A percentile compares a stretch with the other conserved stretches of the same genome.
Evolutionary conservation across 495 filamentous ascomycete species (phyloP).

Genomic region (Bacidia rubella): DNA sequence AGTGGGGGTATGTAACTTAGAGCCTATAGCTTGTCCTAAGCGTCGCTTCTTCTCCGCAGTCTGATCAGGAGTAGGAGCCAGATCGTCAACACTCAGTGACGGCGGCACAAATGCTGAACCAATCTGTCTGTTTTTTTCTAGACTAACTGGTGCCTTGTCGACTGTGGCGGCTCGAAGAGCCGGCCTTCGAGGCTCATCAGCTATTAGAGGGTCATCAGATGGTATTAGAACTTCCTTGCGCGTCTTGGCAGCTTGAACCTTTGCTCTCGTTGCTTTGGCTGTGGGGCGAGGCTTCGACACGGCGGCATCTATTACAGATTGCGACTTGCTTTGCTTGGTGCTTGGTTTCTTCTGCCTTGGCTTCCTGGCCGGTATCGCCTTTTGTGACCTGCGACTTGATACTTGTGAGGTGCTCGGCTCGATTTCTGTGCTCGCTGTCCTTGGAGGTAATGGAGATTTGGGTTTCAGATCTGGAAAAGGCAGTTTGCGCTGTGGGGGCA

Average conservation of each 20-base stretch:
- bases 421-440: not conserved
- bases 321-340: not conserved
- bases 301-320: constrained; percentile 2
- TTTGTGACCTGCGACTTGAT: not conserved
- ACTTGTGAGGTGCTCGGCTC: not conserved
- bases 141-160: no score
- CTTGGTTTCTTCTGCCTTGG: not conserved
- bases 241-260: not conserved
- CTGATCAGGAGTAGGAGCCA: no score
- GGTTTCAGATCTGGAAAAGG: constrained; percentile 26
- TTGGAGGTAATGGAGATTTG: constrained; percentile 10
- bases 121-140: no score
- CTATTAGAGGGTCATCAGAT: not conserved
- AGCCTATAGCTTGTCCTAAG: no score
- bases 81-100: no score
- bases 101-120: no score
- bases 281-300: not conserved
- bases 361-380: not conserved
- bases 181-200: no score
- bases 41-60: no score
- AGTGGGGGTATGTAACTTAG: no score
- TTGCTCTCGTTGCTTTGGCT: not conserved
- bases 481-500: constrained; percentile 34
- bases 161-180: no score
- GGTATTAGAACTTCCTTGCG: not conserved